Conservation (phyloP, 106 monocot genomes). For the Dactylorhiza incarnata region DNA sequence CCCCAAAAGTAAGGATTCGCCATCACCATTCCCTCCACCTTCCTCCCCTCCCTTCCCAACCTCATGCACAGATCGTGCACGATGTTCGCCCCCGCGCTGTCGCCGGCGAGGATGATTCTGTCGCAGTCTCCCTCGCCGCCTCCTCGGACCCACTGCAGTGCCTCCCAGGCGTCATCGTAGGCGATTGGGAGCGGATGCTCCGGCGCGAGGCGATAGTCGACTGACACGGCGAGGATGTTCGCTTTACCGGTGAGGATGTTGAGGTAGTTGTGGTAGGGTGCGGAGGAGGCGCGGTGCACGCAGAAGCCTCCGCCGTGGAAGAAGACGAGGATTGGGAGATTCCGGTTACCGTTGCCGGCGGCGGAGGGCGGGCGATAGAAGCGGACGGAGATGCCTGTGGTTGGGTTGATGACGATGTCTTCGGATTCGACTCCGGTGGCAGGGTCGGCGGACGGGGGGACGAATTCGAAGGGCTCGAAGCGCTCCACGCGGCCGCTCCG, state of each 20-base stretch:
- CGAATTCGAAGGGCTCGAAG: background rate
- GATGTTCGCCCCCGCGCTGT: slow-evolving; percentile 38
- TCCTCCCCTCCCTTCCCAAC: background rate
- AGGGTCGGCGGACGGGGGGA: slow-evolving; percentile 9
- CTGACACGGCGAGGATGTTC: slow-evolving; percentile 33
- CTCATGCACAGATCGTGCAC: slow-evolving; percentile 19
- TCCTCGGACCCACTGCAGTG: slow-evolving; percentile 10
- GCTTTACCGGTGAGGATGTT: slow-evolving; percentile 25
- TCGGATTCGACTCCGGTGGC: slow-evolving; percentile 12
- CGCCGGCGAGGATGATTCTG: slow-evolving; percentile 40
- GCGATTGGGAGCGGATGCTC: slow-evolving; percentile 48
- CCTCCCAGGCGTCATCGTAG: slow-evolving; percentile 37
- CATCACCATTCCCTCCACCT: slow-evolving; percentile 11
- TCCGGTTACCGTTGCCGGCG: background rate
- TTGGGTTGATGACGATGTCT: background rate
- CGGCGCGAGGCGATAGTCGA: slow-evolving; percentile 50
- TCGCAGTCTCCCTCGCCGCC: slow-evolving; percentile 30
- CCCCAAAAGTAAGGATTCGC: slow-evolving; percentile 18
- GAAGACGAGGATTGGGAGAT: slow-evolving; percentile 41
- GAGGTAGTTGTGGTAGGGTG: slow-evolving; percentile 38
- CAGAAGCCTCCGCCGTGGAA: slow-evolving; percentile 50
- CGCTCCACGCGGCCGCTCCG: slow-evolving; percentile 21
- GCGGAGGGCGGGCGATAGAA: slow-evolving; percentile 5
- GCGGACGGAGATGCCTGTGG: background rate
- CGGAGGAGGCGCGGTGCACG: slow-evolving; percentile 21